Evolutionary conservation across 805 yeast genomes (phyloP).

Genomic region (Yamadazyma endophytica): DNA sequence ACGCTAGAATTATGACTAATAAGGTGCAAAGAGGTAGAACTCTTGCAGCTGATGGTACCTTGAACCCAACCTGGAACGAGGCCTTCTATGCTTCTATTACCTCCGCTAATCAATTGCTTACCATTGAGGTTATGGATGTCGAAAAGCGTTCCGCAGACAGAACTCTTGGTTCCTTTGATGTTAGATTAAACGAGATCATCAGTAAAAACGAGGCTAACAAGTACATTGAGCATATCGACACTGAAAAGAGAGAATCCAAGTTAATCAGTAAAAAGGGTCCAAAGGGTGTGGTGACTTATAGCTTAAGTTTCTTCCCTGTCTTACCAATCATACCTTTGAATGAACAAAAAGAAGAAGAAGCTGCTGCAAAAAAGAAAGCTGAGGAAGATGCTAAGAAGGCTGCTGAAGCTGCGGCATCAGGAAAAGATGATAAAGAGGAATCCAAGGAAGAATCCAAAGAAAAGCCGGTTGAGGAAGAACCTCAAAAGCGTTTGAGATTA

Average conservation of each 20-base stretch:
- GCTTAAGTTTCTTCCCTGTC: conserved; percentile 78
- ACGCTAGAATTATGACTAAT: conserved; percentile 73
- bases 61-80: conserved; percentile 84
- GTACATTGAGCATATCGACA: conserved; percentile 54
- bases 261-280: conserved; percentile 76
- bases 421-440: conserved; percentile 30
- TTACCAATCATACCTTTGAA: conserved; percentile 74
- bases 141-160: conserved; percentile 78
- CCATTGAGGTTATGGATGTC: conserved; percentile 90
- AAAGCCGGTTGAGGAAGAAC: too few relatives aligned
- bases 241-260: conserved; percentile 54
- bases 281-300: conserved; percentile 73
- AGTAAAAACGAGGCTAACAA: conserved; percentile 61
- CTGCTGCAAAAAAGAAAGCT: conserved; percentile 29
- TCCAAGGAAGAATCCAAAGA: conserved; percentile 27
- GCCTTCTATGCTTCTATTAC: conserved; percentile 77
- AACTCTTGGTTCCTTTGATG: conserved; percentile 76
- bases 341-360: conserved; percentile 58
- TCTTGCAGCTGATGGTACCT: conserved; percentile 55
- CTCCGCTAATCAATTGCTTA: conserved; percentile 74
- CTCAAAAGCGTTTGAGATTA: conserved; percentile 9
- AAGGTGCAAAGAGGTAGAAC: conserved; percentile 79
- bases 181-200: conserved; percentile 64
- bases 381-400: conserved; percentile 33
- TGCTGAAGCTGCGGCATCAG: conserved; percentile 15